A percentile compares a stretch with the other conserved stretches of the same genome.
These are phyloP conservation scores for Aspergillus niger DNA, from an alignment of 2,329 filamentous ascomycete species.

Conservation along the genomic window DNA sequence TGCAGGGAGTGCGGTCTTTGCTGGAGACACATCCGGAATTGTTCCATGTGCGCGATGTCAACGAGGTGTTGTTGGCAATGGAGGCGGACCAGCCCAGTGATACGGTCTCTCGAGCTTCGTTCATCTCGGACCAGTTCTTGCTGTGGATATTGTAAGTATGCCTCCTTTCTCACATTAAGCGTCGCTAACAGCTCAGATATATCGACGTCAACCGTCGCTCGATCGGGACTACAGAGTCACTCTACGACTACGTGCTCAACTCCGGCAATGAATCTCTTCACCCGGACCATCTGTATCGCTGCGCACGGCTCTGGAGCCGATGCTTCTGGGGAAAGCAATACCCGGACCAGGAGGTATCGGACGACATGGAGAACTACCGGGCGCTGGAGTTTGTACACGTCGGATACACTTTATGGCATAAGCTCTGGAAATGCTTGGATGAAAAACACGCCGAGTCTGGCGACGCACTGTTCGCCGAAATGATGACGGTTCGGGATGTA, in stretches of 20 bases:
- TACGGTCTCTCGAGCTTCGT: slow-evolving; percentile 28
- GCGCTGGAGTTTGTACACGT: slow-evolving; percentile 36
- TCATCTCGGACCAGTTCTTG: slow-evolving; percentile 40
- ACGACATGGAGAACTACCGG: slow-evolving; percentile 43
- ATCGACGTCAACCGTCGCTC: slow-evolving; percentile 33
- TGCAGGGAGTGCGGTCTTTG: slow-evolving; percentile 40
- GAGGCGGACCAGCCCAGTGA: slow-evolving; percentile 20
- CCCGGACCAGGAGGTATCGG: slow-evolving; percentile 39
- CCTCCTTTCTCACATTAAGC: background rate
- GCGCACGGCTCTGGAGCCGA: slow-evolving; percentile 38
- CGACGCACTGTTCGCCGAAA: slow-evolving; percentile 28
- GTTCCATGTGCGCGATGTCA: slow-evolving; percentile 33
- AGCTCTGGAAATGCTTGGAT: slow-evolving; percentile 33
- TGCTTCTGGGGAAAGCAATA: slow-evolving; percentile 42
- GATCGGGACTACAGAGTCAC: slow-evolving; percentile 33
- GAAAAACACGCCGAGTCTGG: slow-evolving; percentile 18
- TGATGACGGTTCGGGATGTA: slow-evolving; percentile 30
- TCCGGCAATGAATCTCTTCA: slow-evolving; percentile 34
- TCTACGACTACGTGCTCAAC: slow-evolving; percentile 36
- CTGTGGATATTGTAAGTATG: slow-evolving; percentile 38
- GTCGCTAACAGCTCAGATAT: slow-evolving; percentile 24
- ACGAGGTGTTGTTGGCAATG: slow-evolving; percentile 29
- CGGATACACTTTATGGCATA: slow-evolving; percentile 32
- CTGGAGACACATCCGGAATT: slow-evolving; percentile 37
- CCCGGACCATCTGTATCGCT: slow-evolving; percentile 37